Base-by-base conservation (phyloP, 768 basidiomycete genomes). In the Termitomyces sp. region DNA sequence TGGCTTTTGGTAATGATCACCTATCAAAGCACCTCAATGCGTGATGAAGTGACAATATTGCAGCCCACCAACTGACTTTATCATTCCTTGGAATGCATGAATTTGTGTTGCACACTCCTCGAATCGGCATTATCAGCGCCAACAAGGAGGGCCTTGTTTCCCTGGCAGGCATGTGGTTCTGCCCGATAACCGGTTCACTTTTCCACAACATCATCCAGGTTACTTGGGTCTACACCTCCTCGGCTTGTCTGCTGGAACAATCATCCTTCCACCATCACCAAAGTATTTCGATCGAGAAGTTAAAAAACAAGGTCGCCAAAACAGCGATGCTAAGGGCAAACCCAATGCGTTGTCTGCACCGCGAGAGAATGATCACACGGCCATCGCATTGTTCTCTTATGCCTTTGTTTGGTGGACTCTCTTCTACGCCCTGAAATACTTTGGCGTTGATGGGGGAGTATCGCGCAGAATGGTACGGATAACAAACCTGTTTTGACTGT, bases 111-210 rank as follows among this genome's bases (percentile, higher is more conserved):
- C 66, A 80, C 1, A 80, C 83, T 0, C 80, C 84, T 3, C 83
- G 96, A 8, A 73, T 70, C 10, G 77, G 78, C 34, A 46, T 95
- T 3, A 61, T 98, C 34, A 84, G 81, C 34, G 79, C 83, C 19
- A 98, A 99, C 75, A 97, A 97, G 66, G 97, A 99, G 68, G 97
- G 97, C 0, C 66, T 99, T 21, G 76, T 88, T 32, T 94, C 91
- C 1, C 76, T 96, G 19, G 69, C 82, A 54, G 92, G 90, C 88
- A 54, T 55, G 71, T 21, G 11, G 27, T 10, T 56, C 16, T 25
- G 2, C 28, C 32, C 35, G 19, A 32, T 42, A 52, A 3, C 3
- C 34, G 9, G 19, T 12, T 19, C 8, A 60, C 12, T 43, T 11
- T 27, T 16, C 54, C 12, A 21, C 41, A 14, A 6, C 44, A 25